A percentile compares a stretch with the other conserved stretches of the same genome.
phyloP scores from a whole-genome alignment of 768 basidiomycete species.

The Zangia roseola region DNA sequence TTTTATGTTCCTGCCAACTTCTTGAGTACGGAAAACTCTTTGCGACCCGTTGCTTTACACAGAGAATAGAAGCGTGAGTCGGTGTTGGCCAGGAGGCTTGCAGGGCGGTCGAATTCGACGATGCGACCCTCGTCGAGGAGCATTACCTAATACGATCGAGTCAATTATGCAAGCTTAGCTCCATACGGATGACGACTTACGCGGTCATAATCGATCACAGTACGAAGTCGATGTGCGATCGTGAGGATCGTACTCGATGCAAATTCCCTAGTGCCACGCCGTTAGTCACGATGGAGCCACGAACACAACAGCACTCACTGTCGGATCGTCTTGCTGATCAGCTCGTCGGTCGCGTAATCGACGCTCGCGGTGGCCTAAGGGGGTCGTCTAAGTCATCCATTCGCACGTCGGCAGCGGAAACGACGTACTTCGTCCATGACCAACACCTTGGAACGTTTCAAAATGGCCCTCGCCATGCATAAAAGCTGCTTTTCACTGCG shows the following conservation, averaged over 20 bases:
- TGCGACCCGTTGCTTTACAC: slow-evolving; percentile 72
- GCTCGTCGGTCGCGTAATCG: slow-evolving; percentile 86
- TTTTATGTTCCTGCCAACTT: slow-evolving; percentile 52
- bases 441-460: slow-evolving; percentile 73
- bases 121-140: slow-evolving; percentile 77
- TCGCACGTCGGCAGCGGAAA: not conserved
- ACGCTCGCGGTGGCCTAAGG: slow-evolving; percentile 69
- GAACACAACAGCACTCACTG: slow-evolving; percentile 46
- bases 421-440: slow-evolving; percentile 81
- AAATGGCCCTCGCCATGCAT: slow-evolving; percentile 85
- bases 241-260: slow-evolving; percentile 79
- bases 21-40: slow-evolving; percentile 67
- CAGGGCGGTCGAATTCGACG: slow-evolving; percentile 72
- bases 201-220: slow-evolving; percentile 82
- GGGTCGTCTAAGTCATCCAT: slow-evolving; percentile 3
- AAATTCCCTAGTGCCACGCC: slow-evolving; percentile 53
- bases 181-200: slow-evolving; percentile 39
- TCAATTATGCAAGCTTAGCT: slow-evolving; percentile 10
- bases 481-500: slow-evolving; percentile 77
- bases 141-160: slow-evolving; percentile 53
- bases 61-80: slow-evolving; percentile 63
- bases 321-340: slow-evolving; percentile 79
- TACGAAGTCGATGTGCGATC: slow-evolving; percentile 76
- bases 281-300: not conserved
- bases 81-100: slow-evolving; percentile 50